Conservation (phyloP, 2,329 filamentous ascomycete genomes). For the Cladosporium sp. region DNA sequence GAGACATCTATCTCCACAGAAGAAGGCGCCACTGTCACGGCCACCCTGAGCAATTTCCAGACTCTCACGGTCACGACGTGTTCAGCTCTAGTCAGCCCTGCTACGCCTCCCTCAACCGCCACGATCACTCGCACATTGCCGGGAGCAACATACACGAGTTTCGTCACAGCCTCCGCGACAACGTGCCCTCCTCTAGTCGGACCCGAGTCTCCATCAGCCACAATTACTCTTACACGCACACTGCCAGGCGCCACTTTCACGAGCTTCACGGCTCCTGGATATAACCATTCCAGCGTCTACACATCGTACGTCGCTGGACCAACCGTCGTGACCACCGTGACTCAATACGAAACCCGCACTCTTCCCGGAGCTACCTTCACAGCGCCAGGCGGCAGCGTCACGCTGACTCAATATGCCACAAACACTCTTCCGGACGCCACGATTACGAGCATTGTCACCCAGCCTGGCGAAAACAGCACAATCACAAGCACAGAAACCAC, state of each 20-base stretch:
- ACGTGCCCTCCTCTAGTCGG: not conserved
- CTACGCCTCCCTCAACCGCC: not conserved
- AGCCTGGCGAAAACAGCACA: not conserved
- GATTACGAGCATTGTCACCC: not conserved
- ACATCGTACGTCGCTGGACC: not conserved
- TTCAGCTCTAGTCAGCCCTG: not conserved
- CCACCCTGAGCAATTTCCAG: not conserved
- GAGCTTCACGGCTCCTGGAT: constrained; percentile 1
- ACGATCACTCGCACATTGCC: not conserved
- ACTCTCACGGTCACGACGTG: not conserved
- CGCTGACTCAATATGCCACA: not conserved
- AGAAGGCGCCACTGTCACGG: not conserved
- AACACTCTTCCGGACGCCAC: not conserved
- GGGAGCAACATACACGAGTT: not conserved
- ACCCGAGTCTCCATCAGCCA: not conserved
- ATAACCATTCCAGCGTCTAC: not conserved
- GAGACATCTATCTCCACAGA: not conserved
- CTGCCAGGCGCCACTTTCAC: not conserved
- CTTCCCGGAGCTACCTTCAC: not conserved
- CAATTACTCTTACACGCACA: not conserved
- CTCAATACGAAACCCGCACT: not conserved
- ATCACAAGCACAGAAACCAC: not conserved
- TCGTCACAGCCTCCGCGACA: not conserved
- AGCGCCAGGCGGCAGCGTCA: not conserved
- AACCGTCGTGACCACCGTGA: not conserved